Evolutionary conservation across 495 filamentous ascomycete genomes (phyloP), one percentile per base, ranked within the genome.

Genomic region (Penicillium longicatenatum): DNA sequence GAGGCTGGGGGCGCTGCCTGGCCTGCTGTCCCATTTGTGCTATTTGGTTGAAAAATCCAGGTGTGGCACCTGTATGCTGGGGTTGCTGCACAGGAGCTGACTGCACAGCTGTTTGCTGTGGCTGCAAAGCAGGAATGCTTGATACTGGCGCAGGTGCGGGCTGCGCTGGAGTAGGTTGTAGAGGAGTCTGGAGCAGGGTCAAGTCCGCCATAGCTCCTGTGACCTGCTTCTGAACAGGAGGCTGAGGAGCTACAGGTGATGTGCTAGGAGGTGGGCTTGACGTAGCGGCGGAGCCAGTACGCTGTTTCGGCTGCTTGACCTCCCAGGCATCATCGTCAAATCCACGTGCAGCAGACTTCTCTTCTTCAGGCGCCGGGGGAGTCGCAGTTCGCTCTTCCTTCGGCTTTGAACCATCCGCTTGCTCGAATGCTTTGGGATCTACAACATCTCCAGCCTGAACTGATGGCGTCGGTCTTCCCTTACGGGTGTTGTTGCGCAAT

Each of bases 291-390:
- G 71, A 45, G 54, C 79, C 35, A 21, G 66, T 58, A 4, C 76
- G 68, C 59, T 86, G 83, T 70, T 86, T 90, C n/a, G 90, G 81
- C n/a, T 92, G 90, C 76, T 97, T 97, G 9, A 94, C 87, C 66
- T 93, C 90, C 94, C 94, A 99, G 26, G 95, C 95, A 78, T 97
- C 91, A 65, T 98, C 95, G 42, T 99, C 94, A 60, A 99, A 98
- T 20, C 92, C 92, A 49, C 78, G 73, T 19, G 71, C 49, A 30
- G 72, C 70, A 19, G 86, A 79, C 55, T 78, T 78, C 45, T 79
- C 73, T 45, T 29, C 12, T 14, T 37, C 30, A 10, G 29, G 29
- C 4, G 76, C 65, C 24, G 80, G 69, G 33, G 79, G 76, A 37
- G 75, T 75, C 16, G 75, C 75, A 39, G 76, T 77, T 48, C 75